Conservation (phyloP, 2,329 filamentous ascomycete genomes). For the Moelleriella libera region DNA sequence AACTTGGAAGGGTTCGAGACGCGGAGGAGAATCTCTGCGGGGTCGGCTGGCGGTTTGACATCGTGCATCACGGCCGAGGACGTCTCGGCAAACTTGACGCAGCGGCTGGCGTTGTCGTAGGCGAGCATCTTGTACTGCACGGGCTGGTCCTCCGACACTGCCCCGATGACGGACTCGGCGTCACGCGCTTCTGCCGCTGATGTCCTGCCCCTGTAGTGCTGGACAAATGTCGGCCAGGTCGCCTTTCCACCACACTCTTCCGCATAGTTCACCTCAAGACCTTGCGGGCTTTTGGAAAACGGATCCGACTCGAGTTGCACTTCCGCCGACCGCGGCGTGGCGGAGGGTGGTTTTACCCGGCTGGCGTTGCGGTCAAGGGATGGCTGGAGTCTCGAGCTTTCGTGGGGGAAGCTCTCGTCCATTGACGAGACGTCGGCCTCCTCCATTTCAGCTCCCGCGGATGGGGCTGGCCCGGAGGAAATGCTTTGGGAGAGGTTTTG, state of each 20-base stretch:
- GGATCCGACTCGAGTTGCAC: slow-evolving; percentile 15
- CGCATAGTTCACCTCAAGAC: slow-evolving; percentile 31
- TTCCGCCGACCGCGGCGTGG: slow-evolving; percentile 2
- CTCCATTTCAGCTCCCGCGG: slow-evolving; percentile 8
- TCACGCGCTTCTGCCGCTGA: background rate
- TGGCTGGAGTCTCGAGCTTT: slow-evolving; percentile 12
- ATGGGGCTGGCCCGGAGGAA: background rate
- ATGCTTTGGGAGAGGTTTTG: slow-evolving; percentile 3
- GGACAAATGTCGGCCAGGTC: slow-evolving; percentile 21
- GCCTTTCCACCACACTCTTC: slow-evolving; percentile 24
- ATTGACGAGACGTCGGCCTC: slow-evolving; percentile 21
- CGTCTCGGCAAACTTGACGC: slow-evolving; percentile 44
- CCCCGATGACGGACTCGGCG: background rate
- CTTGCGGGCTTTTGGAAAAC: slow-evolving; percentile 30
- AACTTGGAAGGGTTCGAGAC: slow-evolving; percentile 52
- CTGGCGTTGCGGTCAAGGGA: slow-evolving; percentile 13
- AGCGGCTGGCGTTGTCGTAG: slow-evolving; percentile 45
- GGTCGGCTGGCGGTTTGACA: slow-evolving; percentile 34
- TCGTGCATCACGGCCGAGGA: slow-evolving; percentile 35
- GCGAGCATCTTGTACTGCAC: slow-evolving; percentile 48
- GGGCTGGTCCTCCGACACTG: slow-evolving; percentile 2
- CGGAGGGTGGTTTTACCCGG: slow-evolving; percentile 1
- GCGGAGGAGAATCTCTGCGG: slow-evolving; percentile 44
- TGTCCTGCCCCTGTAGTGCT: slow-evolving; percentile 11
- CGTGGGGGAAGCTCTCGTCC: slow-evolving; percentile 25